These are phyloP conservation scores for Scleroderma citrinum DNA, from an alignment of 768 basidiomycete genomes.

Conservation along the genomic window DNA sequence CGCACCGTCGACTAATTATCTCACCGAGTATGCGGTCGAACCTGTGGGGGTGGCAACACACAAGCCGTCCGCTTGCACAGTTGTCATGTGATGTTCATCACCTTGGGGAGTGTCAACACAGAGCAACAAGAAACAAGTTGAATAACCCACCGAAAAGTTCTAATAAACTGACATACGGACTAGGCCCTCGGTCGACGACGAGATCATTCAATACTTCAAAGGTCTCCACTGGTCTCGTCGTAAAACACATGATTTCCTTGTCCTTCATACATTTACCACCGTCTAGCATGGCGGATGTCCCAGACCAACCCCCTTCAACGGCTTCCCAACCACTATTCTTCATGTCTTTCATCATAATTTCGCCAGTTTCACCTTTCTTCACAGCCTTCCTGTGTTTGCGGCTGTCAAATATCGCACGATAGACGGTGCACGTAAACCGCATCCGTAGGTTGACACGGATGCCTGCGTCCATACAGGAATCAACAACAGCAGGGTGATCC, in stretches of 20 bases:
- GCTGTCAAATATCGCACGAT: slow-evolving; percentile 79
- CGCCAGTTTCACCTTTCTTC: slow-evolving; percentile 90
- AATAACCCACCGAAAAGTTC: slow-evolving; percentile 84
- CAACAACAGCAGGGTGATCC: slow-evolving; percentile 79
- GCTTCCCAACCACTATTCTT: slow-evolving; percentile 95
- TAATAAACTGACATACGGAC: slow-evolving; percentile 92
- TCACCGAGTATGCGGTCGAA: slow-evolving; percentile 94
- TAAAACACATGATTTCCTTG: slow-evolving; percentile 97
- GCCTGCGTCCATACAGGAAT: slow-evolving; percentile 83
- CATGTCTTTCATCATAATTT: slow-evolving; percentile 93
- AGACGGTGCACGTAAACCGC: slow-evolving; percentile 99
- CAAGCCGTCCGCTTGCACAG: slow-evolving; percentile 96
- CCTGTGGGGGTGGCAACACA: slow-evolving; percentile 95
- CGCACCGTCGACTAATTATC: slow-evolving; percentile 19
- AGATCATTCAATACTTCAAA: slow-evolving; percentile 97
- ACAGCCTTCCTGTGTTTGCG: slow-evolving; percentile 72
- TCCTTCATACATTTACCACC: slow-evolving; percentile 59
- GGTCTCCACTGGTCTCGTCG: slow-evolving; percentile 89
- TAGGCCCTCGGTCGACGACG: slow-evolving; percentile 96
- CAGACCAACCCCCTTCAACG: slow-evolving; percentile 72
- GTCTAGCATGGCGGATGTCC: slow-evolving; percentile 37
- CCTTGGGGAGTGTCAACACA: slow-evolving; percentile 42
- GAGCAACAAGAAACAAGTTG: slow-evolving; percentile 1
- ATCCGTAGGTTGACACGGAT: slow-evolving; percentile 97
- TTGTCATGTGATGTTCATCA: slow-evolving; percentile 98